Evolutionary conservation across 495 filamentous ascomycete species (phyloP), one percentile per base, ranked within the genome.

Genomic region (Lasiosphaeris hirsuta): DNA sequence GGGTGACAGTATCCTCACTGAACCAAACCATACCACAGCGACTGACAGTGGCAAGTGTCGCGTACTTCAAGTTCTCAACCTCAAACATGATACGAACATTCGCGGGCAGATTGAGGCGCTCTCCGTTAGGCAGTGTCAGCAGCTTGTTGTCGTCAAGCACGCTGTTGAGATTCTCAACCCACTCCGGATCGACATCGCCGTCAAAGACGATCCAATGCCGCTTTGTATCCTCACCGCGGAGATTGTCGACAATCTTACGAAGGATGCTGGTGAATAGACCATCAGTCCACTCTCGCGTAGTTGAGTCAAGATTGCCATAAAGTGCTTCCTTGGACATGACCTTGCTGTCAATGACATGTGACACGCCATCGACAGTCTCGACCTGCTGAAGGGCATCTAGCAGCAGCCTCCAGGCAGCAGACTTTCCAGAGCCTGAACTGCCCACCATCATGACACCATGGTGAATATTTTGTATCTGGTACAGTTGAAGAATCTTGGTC

Each of bases 401-500:
- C n/a, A 99, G 81, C 14, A 95, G 85, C 66, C 90, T 90, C 94
- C 95, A 99, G 15, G 92, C 87, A 5, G 87, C 84, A 51, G 94
- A 96, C 74, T 99, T 99, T 60, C 94, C 94, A 36, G 93, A 86
- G 10, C 94, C 94, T 4, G 94, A 97, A 64, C 87, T 88, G 42
- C 94, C 94, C 6, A 99, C 94, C 94, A 97, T 97, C 95, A 99
- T 99, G 14, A 99, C 95, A 84, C 94, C 94, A 63, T 99, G 94
- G 64, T 99, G 94, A 42, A 97, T 94, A 50, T 81, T 86, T 72
- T 99, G 94, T 58, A 99, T 99, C 69, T 99, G 94, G 70, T 92
- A 96, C 7, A 99, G 82, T 65, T 99, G 94, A 7, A 97, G 78
- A 46, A 93, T 86, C 78, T 99, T 99, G 42, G 87, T 90, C 81